Conservation (phyloP, 2,329 filamentous ascomycete species). For the Fusarium nisikadoi region DNA sequence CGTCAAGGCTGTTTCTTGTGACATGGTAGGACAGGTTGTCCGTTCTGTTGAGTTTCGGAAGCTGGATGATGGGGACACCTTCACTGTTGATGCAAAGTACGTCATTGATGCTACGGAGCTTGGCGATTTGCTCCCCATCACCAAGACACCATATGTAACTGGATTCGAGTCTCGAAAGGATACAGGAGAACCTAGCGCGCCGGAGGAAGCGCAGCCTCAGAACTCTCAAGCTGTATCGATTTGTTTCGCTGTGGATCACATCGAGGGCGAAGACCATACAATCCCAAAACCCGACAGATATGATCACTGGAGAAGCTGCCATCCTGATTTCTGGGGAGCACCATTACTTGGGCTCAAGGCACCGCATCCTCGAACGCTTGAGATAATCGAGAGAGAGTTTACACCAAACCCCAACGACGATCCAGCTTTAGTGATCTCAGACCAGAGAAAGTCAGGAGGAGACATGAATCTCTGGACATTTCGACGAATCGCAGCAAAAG, state of each 20-base stretch:
- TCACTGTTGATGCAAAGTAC: constrained; percentile 25
- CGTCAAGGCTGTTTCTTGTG: constrained; percentile 33
- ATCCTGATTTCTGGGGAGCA: constrained; percentile 44
- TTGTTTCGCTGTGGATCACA: constrained; percentile 46
- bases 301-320: constrained; percentile 40
- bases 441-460: constrained; percentile 42
- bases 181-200: constrained; percentile 43
- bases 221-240: constrained; percentile 46
- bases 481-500: constrained; percentile 38
- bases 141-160: constrained; percentile 41
- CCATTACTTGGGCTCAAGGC: constrained; percentile 40
- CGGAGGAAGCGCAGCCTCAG: constrained; percentile 39
- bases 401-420: constrained; percentile 44
- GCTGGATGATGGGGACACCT: background rate
- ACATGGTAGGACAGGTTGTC: constrained; percentile 26
- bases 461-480: constrained; percentile 47
- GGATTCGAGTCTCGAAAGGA: constrained; percentile 42
- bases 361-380: constrained; percentile 42
- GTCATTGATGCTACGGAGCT: constrained; percentile 33
- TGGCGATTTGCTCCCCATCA: constrained; percentile 35
- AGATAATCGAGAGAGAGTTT: constrained; percentile 45
- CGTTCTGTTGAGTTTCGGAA: constrained; percentile 10
- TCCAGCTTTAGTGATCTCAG: constrained; percentile 36
- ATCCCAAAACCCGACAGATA: constrained; percentile 38
- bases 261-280: constrained; percentile 41